A percentile compares a stretch with the other conserved stretches of the same genome.
These are phyloP conservation scores for Sphagnum contortum DNA, from an alignment of 225 moss, liverwort and hornwort species.

Conservation along the genomic window DNA sequence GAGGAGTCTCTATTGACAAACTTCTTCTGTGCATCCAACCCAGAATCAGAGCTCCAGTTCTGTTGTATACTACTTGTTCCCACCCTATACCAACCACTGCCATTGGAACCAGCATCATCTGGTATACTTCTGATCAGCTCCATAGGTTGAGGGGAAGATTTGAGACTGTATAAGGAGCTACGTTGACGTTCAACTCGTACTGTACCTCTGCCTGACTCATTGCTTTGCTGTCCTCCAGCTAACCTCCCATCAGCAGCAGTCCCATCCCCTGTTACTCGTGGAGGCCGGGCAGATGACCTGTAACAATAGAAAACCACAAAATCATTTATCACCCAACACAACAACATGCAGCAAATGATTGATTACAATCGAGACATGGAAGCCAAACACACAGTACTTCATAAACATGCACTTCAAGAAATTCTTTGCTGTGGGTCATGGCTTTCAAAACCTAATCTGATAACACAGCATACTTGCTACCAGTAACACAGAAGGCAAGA, in stretches of 20 bases:
- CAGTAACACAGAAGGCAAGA: background rate
- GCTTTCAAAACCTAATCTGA: background rate
- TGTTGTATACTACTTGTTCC: background rate
- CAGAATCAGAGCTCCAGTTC: background rate
- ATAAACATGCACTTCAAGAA: background rate
- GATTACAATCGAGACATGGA: no score
- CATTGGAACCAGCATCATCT: no score
- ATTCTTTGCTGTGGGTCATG: background rate
- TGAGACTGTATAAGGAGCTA: conserved; percentile 13
- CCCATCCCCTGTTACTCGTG: conserved; percentile 27
- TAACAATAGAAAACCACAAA: background rate
- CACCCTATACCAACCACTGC: no score
- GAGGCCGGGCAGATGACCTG: conserved; percentile 57
- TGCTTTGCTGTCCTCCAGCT: conserved; percentile 18
- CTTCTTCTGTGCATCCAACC: no score
- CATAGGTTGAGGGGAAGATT: no score
- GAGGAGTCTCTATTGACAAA: background rate
- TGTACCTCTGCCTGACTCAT: conserved; percentile 14
- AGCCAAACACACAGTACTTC: no score
- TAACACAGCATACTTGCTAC: background rate
- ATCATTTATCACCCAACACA: background rate
- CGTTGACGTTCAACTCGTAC: conserved; percentile 20
- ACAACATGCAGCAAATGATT: background rate
- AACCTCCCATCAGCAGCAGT: conserved; percentile 10
- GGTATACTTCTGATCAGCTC: no score